These are phyloP conservation scores for Anastatica hierochuntica DNA, from an alignment of 345 rosid species.

Conservation along the genomic window DNA sequence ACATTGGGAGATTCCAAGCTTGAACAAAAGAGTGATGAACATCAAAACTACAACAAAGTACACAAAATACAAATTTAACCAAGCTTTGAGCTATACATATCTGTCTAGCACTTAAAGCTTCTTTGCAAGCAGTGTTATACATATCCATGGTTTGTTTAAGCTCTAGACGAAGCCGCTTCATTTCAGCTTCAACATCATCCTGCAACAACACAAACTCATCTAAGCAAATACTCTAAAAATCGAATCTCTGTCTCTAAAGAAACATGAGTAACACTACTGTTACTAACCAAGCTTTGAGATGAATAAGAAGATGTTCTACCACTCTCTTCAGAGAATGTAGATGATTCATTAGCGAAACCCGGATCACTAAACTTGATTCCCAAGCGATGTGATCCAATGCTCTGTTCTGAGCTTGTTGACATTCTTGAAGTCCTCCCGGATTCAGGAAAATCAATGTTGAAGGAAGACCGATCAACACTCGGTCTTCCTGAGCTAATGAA, in stretches of 20 bases:
- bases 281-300: slow-evolving; percentile 47
- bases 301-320: slow-evolving; percentile 48
- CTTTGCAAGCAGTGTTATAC: slow-evolving; percentile 79
- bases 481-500: slow-evolving; percentile 76
- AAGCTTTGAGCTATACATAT: too few species aligned
- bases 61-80: too few species aligned
- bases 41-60: slow-evolving; percentile 33
- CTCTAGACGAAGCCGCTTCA: slow-evolving; percentile 78
- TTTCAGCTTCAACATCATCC: slow-evolving; percentile 85
- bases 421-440: slow-evolving; percentile 32
- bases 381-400: slow-evolving; percentile 46
- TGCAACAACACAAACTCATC: slow-evolving; percentile 17
- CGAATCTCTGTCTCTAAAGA: not conserved
- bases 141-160: slow-evolving; percentile 90
- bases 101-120: slow-evolving; percentile 77
- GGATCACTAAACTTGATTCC: slow-evolving; percentile 38
- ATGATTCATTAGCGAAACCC: slow-evolving; percentile 30
- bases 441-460: slow-evolving; percentile 43
- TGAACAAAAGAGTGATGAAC: not conserved
- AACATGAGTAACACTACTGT: not conserved
- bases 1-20: slow-evolving; percentile 71
- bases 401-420: slow-evolving; percentile 54
- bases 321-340: slow-evolving; percentile 49
- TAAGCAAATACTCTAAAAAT: not conserved
- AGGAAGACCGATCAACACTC: slow-evolving; percentile 49